Evolutionary conservation across 441 rosid species (phyloP), one percentile per base, ranked within the genome.

Genomic region (Rhodomyrtus psidioides): DNA sequence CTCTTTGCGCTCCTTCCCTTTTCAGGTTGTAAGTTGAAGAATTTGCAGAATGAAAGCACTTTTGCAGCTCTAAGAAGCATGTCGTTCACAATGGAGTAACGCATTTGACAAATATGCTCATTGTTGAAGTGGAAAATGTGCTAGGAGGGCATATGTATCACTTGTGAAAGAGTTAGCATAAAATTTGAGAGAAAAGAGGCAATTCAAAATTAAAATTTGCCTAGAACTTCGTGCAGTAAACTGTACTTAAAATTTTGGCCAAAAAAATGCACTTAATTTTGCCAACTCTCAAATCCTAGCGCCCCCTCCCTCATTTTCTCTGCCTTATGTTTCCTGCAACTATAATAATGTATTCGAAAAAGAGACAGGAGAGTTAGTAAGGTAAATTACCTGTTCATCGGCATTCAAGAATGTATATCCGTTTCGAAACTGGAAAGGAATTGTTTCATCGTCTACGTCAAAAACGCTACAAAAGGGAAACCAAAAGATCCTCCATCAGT

Each of bases 331-430:
- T 39, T 30, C 46, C 44, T 17, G 62, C 6, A 79, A 79, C 51
- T 28, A 27, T 28, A n/a, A 82, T 1, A 34, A 51, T 82, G 62
- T 23, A 21, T 82, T 82, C 2, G 42, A 53, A 59, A 12, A 65
- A 85, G 82, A 74, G 60, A 39, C n/a, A 75, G 44, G 74, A 82
- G 39, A 17, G 53, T 12, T 19, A 62, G 58, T 23, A 60, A 57
- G 9, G 19, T 21, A 34, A 83, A n/a, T 85, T 90, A 96, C 99
- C 98, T 92, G 96, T 82, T 96, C 99, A 88, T 94, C 96, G 2
- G 98, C 95, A 85, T 85, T 87, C 83, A 70, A 58, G 91, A 96
- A 97, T 24, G 97, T 93, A 85, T 92, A 97, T 83, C 99, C 98
- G 84, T 95, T 96, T 85, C 89, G 94, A 87, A 91, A 94, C 84